Evolutionary conservation across 2,329 filamentous ascomycete species (phyloP).

Genomic region (Emmonsiellopsis sp.): DNA sequence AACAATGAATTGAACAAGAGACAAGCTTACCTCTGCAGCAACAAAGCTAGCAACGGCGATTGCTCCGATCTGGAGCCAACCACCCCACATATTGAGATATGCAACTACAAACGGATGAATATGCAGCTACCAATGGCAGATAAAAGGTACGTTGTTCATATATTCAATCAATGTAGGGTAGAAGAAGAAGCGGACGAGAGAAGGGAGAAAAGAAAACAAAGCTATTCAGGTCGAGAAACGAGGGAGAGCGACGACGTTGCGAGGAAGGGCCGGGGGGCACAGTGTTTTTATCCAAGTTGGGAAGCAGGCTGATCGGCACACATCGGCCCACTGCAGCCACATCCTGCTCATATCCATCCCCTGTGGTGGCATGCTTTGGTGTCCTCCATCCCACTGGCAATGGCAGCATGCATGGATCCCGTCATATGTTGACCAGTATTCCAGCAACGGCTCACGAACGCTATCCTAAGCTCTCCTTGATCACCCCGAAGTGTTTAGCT

Average conservation of each 20-base stretch:
- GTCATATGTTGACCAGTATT: no score
- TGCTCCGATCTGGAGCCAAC: slow-evolving; percentile 24
- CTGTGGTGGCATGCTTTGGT: no score
- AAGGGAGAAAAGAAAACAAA: not conserved
- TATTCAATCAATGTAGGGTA: not conserved
- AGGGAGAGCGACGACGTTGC: no score
- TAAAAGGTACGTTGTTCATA: not conserved
- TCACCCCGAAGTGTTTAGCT: no score
- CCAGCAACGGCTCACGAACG: no score
- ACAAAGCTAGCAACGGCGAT: slow-evolving; percentile 24
- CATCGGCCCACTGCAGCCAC: not conserved
- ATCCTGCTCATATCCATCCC: no score
- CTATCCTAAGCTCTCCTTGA: no score
- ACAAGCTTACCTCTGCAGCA: slow-evolving; percentile 23
- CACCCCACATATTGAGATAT: slow-evolving; percentile 24
- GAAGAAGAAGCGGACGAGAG: not conserved
- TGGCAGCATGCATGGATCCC: no score
- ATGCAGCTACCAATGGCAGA: not conserved
- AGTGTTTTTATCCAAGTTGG: not conserved
- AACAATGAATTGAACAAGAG: not conserved
- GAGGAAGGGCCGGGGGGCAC: no score
- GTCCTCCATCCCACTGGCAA: no score
- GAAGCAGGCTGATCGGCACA: not conserved
- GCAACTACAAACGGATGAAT: not conserved
- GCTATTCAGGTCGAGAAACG: not conserved